Base-by-base conservation (phyloP, 164 flowering plant species). In the Magnolia officinalis region DNA sequence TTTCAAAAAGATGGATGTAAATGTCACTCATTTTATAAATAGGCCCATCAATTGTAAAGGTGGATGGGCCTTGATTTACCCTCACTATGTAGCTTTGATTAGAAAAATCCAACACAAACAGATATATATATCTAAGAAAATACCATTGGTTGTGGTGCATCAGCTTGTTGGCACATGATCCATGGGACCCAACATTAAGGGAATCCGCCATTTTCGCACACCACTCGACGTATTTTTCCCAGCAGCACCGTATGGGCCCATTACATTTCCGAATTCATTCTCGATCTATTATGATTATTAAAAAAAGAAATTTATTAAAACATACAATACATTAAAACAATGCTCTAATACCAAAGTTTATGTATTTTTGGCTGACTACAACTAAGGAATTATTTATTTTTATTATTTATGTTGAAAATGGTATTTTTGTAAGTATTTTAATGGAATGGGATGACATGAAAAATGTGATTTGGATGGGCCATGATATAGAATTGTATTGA, bases 91-190 rank as follows among this genome's bases (percentile, higher is more conserved):
- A 24, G 26, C 26, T 24, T 24, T 24, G 26, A 24, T 24, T 24
- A 24, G 26, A 24, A 24, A 24, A 24, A 24, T 24, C 26, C 26
- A 24, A 24, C 26, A 24, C 26, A 24, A 24, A 1, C 26, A 24
- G 24, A 24, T 26, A 26, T 26, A 26, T 26, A 26, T 26, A n/a
- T n/a, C n/a, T n/a, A n/a, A n/a, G n/a, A n/a, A n/a, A 16, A 26
- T 81, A 88, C 89, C 83, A 89, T 83, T 13, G 89, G 83, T 7
- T 72, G 66, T 9, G 92, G 90, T 5, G 90, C 89, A 78, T 87
- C 83, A 2, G 8, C 9, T 69, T 87, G 84, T 61, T 89, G 87
- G 73, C 90, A 87, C 90, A 87, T 87, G 52, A 89, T 70, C 91
- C 92, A 89, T 9, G 90, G 90, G 3, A 85, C 87, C 80, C 85